Evolutionary conservation across 768 basidiomycete genomes (phyloP), one percentile per base, ranked within the genome.

Genomic region (Termitomyces sp.): DNA sequence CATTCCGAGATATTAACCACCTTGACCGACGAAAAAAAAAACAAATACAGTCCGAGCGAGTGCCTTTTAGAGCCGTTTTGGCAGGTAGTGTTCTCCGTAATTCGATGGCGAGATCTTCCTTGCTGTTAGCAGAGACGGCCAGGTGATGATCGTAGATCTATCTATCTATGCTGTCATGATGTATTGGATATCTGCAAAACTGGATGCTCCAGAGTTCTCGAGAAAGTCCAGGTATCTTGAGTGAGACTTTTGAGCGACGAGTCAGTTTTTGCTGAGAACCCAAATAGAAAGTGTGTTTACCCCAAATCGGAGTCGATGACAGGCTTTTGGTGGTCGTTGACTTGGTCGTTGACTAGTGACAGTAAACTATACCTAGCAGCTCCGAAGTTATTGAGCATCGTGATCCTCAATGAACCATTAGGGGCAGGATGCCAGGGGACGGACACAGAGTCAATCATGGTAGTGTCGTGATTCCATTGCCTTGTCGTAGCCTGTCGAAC

Each of bases 381-480:
- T 25, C 90, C 89, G 65, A 89, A 92, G 65, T 89, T 91, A 66
- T 89, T 90, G 57, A 92, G 73, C 29, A 91, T 64, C 0, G 86
- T 87, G 7, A 84, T 62, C 6, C 87, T 78, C 14, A 77, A 72
- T 34, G 63, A 60, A 6, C 76, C 73, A 7, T 62, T 64, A 5
- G 69, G 67, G 10, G 71, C 66, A 17, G 73, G 66, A 9, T 55
- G 29, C 88, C 89, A 91, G 2, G 73, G 64, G 1, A 66, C 60
- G 0, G 74, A 64, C 15, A 61, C 56, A 0, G 72, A 79, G 63
- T 81, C 72, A 46, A 90, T 87, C 36, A 80, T 46, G 4, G 20
- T 25, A 25, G 77, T 81, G 43, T 81, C 71, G 66, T 87, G 85
- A 1, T 61, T 61, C 4, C 76, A 92, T 87, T 6, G 68, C 66